Conservation (phyloP, 2,329 filamentous ascomycete genomes). For the Pseudogymnoascus sp. region DNA sequence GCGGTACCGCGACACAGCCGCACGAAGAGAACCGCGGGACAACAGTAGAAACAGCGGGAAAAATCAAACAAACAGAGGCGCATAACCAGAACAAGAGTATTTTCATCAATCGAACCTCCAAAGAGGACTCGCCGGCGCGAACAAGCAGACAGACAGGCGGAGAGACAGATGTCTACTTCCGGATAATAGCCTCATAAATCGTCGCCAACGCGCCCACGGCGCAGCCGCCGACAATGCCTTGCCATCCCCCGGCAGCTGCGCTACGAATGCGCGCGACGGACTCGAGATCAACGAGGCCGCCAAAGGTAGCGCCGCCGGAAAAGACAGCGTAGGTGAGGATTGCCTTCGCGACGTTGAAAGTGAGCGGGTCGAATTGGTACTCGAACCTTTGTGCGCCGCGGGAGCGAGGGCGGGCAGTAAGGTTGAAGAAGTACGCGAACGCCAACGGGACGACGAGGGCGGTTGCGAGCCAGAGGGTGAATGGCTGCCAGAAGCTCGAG, state of each 20-base stretch:
- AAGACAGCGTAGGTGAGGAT: slow-evolving; percentile 76
- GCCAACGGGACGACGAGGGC: slow-evolving; percentile 61
- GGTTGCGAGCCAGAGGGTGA: slow-evolving; percentile 67
- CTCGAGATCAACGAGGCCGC: slow-evolving; percentile 51
- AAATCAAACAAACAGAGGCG: background rate
- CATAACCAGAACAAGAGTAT: slow-evolving; percentile 1
- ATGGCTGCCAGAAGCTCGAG: slow-evolving; percentile 73
- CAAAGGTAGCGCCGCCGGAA: slow-evolving; percentile 54
- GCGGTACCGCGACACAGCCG: background rate
- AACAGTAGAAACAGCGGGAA: background rate
- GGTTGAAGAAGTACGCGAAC: slow-evolving; percentile 83
- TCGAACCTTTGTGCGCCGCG: slow-evolving; percentile 38
- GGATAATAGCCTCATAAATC: slow-evolving; percentile 70
- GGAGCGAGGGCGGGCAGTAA: slow-evolving; percentile 44
- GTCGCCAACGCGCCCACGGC: slow-evolving; percentile 61
- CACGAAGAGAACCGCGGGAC: background rate
- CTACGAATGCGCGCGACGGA: slow-evolving; percentile 56
- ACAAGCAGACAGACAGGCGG: background rate
- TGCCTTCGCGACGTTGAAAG: slow-evolving; percentile 84
- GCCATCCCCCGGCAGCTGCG: slow-evolving; percentile 63
- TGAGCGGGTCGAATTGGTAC: slow-evolving; percentile 71
- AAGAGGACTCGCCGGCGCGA: background rate
- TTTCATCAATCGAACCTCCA: background rate
- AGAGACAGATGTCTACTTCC: slow-evolving; percentile 40
- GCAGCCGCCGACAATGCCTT: slow-evolving; percentile 59